Conservation (phyloP, 163 green algal genomes). For the Coccomyxa subellipsoidea region DNA sequence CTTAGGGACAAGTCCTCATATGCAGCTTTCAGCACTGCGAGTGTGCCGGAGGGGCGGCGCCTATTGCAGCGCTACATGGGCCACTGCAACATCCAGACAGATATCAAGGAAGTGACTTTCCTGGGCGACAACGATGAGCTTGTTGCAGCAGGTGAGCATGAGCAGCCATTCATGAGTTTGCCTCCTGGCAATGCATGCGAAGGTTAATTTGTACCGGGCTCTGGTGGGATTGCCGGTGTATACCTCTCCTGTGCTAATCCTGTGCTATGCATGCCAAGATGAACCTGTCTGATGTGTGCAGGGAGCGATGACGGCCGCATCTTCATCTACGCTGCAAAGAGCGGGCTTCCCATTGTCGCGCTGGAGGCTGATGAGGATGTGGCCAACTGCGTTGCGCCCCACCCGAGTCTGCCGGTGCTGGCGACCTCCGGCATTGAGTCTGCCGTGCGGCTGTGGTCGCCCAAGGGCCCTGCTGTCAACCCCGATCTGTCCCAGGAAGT, state of each 20-base stretch:
- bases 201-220: background rate
- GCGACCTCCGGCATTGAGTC: constrained; percentile 82
- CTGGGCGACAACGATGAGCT: constrained; percentile 44
- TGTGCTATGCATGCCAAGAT: background rate
- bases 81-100: constrained; percentile 79
- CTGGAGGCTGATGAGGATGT: constrained; percentile 67
- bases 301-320: constrained; percentile 78
- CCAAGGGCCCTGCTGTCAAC: constrained; percentile 2
- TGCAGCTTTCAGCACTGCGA: background rate
- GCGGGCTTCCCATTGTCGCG: constrained; percentile 30
- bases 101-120: constrained; percentile 86
- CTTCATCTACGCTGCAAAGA: constrained; percentile 69
- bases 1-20: background rate
- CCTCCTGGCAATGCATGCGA: background rate
- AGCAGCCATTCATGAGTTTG: background rate
- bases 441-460: constrained; percentile 56
- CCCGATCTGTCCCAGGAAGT: background rate
- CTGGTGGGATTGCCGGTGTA: background rate
- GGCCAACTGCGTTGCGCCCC: constrained; percentile 77
- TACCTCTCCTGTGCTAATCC: too few species aligned
- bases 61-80: constrained; percentile 64
- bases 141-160: constrained; percentile 43
- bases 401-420: constrained; percentile 71
- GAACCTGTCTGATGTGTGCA: constrained; percentile 3
- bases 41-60: constrained; percentile 3